Evolutionary conservation across 148 eudicot species (phyloP), one percentile per base, ranked within the genome.

Genomic region (Fallopia convolvulus): DNA sequence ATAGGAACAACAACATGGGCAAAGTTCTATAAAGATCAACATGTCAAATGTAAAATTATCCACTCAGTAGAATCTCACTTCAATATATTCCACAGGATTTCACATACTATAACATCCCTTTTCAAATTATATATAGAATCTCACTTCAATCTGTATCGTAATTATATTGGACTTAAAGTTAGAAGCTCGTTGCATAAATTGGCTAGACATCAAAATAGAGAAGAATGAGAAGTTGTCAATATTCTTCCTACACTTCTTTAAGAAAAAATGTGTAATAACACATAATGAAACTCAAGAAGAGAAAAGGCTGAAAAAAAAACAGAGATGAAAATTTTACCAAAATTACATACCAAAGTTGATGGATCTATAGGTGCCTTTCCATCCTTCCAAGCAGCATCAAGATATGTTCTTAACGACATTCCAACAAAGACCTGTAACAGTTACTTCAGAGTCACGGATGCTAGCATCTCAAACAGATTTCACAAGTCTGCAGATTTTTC

Each of bases 321-420:
- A 4, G 72, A 8, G 17, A 33, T 33, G 72, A 33, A 32, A 65
- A 13, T 32, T 5, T 60, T 65, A 3, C 4, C 44, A 68, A 36
- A 68, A 17, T 36, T 13, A 32, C 76, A 83, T 94, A 95, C 97
- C 88, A 95, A 82, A 77, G 97, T 92, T 76, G 99, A 92, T n/a
- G 97, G 99, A 83, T 95, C 99, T 83, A 95, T 91, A 79, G 97
- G 91, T 80, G 99, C 97, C 81, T 86, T 89, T 74, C 99, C 97
- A 86, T 95, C 97, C 86, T 82, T 92, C 94, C 94, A 95, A 47
- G 99, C 99, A 83, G 99, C 99, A 56, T 95, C 99, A 77, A 95
- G 87, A 85, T 92, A 95, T 44, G 99, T 91, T 83, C 97, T 88
- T 71, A 95, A 80, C 74, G 99, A 87, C 99, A 92, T 91, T 66